Evolutionary conservation across 345 rosid species (phyloP).

Genomic region (Jatropha curcas): DNA sequence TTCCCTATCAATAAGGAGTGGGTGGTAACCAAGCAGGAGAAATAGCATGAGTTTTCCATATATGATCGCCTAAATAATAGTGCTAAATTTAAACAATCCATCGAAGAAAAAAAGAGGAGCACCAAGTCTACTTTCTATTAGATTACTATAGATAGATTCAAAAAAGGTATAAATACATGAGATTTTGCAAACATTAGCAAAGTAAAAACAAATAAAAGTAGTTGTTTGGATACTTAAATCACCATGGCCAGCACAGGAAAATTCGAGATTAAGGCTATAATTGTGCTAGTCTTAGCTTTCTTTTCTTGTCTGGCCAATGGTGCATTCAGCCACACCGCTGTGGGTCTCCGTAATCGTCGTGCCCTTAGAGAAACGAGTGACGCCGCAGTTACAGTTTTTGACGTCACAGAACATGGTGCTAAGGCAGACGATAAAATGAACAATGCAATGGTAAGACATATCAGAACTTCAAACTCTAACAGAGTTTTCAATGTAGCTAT

Average conservation of each 20-base stretch:
- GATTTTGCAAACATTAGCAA: not conserved
- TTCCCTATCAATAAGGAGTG: no score
- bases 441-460: slow-evolving; percentile 36
- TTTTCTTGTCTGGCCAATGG: slow-evolving; percentile 44
- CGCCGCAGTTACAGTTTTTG: slow-evolving; percentile 30
- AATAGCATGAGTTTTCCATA: no score
- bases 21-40: no score
- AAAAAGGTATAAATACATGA: not conserved
- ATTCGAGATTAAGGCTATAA: slow-evolving; percentile 21
- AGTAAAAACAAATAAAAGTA: not conserved
- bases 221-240: slow-evolving; percentile 16
- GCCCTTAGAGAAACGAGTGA: slow-evolving; percentile 25
- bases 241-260: slow-evolving; percentile 41
- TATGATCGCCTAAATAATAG: not conserved
- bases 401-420: slow-evolving; percentile 48
- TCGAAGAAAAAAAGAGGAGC: not conserved
- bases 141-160: not conserved
- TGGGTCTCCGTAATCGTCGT: slow-evolving; percentile 28
- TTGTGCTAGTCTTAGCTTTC: slow-evolving; percentile 24
- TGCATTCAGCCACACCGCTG: not conserved
- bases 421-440: slow-evolving; percentile 40
- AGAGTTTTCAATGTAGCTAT: no score
- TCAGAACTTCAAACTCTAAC: no score
- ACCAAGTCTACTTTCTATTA: not conserved
- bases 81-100: not conserved